Percentiles rank a stretch among this genome's conserved stretches.
Conservation (phyloP, 192 early-diverging fungal species). For the Coemansia sp. region DNA sequence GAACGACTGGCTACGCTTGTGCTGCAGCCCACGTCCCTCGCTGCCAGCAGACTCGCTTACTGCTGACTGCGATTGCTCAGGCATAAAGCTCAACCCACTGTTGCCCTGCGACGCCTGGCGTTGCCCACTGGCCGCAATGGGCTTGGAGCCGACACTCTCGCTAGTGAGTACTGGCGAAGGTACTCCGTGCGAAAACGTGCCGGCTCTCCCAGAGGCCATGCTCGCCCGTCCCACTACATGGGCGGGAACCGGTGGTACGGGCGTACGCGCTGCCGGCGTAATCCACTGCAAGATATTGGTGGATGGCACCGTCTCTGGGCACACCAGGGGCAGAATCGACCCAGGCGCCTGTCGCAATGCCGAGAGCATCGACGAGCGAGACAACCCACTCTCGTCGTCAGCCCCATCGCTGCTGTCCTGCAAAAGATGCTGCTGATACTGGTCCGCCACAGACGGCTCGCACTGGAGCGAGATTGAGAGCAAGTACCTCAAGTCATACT, state of each 20-base stretch:
- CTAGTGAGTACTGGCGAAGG: not conserved
- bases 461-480: conserved; percentile 49
- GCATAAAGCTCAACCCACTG: not conserved
- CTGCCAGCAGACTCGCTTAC: not conserved
- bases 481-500: conserved; percentile 51
- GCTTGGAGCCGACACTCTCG: not conserved
- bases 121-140: not conserved
- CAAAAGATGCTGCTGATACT: conserved; percentile 47
- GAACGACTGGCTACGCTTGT: conserved; percentile 53
- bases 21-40: conserved; percentile 22
- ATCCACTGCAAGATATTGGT: conserved; percentile 55
- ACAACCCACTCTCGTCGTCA: conserved; percentile 17
- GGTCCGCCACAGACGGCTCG: conserved; percentile 47
- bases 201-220: conserved; percentile 29
- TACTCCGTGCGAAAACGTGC: conserved; percentile 39
- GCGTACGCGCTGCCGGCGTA: conserved; percentile 37
- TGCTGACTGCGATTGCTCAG: not conserved
- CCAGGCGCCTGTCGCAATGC: conserved; percentile 46
- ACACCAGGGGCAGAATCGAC: conserved; percentile 54
- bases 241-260: conserved; percentile 12
- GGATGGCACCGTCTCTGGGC: conserved; percentile 52
- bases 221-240: conserved; percentile 14
- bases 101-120: conserved; percentile 16
- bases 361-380: conserved; percentile 16
- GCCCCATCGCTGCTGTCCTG: not conserved